Evolutionary conservation across 805 yeast species (phyloP), one percentile per base, ranked within the genome.

Genomic region (Wickerhamiella bombiphila): DNA sequence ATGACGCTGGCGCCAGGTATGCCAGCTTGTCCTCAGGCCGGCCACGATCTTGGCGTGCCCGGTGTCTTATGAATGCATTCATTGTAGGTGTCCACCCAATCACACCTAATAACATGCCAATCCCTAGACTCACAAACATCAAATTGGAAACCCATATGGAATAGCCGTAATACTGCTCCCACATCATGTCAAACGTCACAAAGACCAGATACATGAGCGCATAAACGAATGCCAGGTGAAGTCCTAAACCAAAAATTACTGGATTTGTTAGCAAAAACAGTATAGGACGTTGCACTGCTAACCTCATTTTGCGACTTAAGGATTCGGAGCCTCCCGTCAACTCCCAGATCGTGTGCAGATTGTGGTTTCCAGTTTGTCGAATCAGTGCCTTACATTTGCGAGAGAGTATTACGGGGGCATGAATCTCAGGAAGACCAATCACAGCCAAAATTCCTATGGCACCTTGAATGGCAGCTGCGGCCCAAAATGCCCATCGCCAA

Each of bases 401-500:
- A 16, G 55, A 58, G 22, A 76, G 58, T 25, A 76, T 46, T 8
- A 62, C 60, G 3, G 80, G 80, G 0, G 73, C 63, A 49, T 72
- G 76, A 0, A 82, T 71, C 50, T 76, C 83, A 38, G 59, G 59
- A 47, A 66, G 70, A 29, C 67, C 57, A 14, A 63, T 42, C 1
- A 76, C 73, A 8, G 53, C 14, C 1, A 63, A 45, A 1, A 70
- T 69, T 6, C 33, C 33, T 5, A 68, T 55, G 6, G 54, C 60
- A 2, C 69, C 77, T 46, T 72, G 72, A 44, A 70, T 57, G 21
- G 75, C 73, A n/a, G 67, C 59, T 35, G 72, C 55, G 14, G 70
- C 62, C 65, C 72, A 71, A 48, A 76, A 71, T 34, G 66, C 67
- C 82, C 82, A 76, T 45, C 73, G 60, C 82, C 82, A 76, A 29